Conservation (phyloP, 1,139 yeast species). For the Yamadazyma trypodendri region DNA sequence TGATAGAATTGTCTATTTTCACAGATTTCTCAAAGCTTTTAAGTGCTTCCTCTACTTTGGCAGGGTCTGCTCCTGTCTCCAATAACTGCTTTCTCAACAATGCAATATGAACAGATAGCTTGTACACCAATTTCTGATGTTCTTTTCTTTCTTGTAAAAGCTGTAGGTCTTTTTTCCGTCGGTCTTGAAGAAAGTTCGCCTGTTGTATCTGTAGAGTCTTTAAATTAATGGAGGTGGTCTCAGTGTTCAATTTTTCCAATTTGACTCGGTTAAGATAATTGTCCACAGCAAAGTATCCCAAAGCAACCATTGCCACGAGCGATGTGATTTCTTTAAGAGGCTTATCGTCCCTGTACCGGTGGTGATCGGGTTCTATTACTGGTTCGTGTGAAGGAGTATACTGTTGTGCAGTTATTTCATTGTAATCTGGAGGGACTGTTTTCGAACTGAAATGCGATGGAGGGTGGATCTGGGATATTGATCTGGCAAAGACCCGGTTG, state of each 20-base stretch:
- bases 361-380: neutral
- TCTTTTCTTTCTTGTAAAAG: conserved; percentile 47
- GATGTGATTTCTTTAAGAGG: conserved; percentile 32
- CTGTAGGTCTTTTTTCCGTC: conserved; percentile 48
- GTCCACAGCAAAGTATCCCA: conserved; percentile 52
- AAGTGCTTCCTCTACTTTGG: conserved; percentile 49
- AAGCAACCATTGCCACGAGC: conserved; percentile 36
- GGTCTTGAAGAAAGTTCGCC: conserved; percentile 41
- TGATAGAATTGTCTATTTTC: conserved; percentile 52
- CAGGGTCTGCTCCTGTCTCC: conserved; percentile 54
- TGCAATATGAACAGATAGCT: conserved; percentile 65
- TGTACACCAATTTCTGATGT: conserved; percentile 51
- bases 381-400: conserved; percentile 2
- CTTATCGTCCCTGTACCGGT: conserved; percentile 6
- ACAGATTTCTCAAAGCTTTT: conserved; percentile 56
- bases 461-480: conserved; percentile 5
- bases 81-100: conserved; percentile 56
- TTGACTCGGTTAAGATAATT: conserved; percentile 44
- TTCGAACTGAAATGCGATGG: conserved; percentile 21
- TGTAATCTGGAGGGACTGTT: conserved; percentile 17
- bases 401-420: conserved; percentile 6
- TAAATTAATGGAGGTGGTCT: conserved; percentile 39
- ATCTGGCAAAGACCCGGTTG: neutral
- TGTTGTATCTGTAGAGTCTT: conserved; percentile 44
- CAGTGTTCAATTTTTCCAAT: conserved; percentile 42